phyloP scores from a whole-genome alignment of 352 stramenopile species.

The Phytophthora sp. region DNA sequence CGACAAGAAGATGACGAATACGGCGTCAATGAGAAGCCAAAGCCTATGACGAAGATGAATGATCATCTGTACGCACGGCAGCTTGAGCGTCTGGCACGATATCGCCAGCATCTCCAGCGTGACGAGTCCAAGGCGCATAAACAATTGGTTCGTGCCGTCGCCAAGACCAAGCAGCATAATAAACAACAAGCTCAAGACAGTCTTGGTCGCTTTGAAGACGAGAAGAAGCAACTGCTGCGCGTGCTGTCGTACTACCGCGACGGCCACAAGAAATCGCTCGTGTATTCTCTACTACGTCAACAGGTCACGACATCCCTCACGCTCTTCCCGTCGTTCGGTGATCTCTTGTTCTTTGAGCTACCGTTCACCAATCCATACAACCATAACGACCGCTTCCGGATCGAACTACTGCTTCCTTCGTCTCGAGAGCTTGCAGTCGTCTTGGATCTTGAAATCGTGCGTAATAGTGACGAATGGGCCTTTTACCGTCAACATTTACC shows the following conservation, averaged over 20 bases:
- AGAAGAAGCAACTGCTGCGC: slow-evolving; percentile 88
- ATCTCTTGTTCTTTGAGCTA: slow-evolving; percentile 90
- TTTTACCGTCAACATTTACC: slow-evolving; percentile 79
- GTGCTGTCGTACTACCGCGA: slow-evolving; percentile 94
- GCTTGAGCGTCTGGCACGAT: slow-evolving; percentile 72
- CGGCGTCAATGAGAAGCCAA: slow-evolving; percentile 13
- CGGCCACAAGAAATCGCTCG: slow-evolving; percentile 93
- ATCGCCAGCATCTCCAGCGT: slow-evolving; percentile 59
- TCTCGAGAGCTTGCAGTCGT: slow-evolving; percentile 38
- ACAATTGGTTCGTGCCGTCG: slow-evolving; percentile 62
- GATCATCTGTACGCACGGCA: slow-evolving; percentile 85
- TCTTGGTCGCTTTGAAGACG: slow-evolving; percentile 58
- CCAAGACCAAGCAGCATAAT: slow-evolving; percentile 35
- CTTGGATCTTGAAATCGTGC: slow-evolving; percentile 83
- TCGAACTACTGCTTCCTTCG: slow-evolving; percentile 73
- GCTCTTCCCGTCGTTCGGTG: slow-evolving; percentile 82
- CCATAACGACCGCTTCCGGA: slow-evolving; percentile 90
- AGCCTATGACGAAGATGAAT: slow-evolving; percentile 52
- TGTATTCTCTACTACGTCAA: slow-evolving; percentile 89
- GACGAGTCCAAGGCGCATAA: slow-evolving; percentile 58
- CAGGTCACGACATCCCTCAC: slow-evolving; percentile 88
- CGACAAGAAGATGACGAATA: slow-evolving; percentile 36
- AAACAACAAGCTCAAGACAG: slow-evolving; percentile 40
- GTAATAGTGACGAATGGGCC: slow-evolving; percentile 77
- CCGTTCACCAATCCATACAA: slow-evolving; percentile 91